These are phyloP conservation scores for Globisporangium perplexum DNA, from an alignment of 352 stramenopile genomes.

Conservation along the genomic window DNA sequence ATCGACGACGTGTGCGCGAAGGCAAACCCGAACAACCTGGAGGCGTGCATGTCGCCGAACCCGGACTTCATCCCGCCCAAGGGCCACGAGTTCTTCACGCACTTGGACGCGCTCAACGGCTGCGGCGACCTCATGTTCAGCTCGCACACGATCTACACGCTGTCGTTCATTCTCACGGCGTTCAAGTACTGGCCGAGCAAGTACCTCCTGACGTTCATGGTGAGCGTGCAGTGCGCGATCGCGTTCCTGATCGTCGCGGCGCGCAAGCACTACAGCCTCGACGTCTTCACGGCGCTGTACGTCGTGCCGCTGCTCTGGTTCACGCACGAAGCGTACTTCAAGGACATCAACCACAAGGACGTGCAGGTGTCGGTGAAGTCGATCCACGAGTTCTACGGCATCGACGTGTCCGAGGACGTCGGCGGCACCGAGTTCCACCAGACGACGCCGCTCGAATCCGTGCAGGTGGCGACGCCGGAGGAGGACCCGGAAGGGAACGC, in stretches of 20 bases:
- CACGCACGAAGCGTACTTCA: constrained; percentile 68
- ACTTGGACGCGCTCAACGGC: constrained; percentile 73
- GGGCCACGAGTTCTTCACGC: constrained; percentile 46
- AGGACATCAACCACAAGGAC: constrained; percentile 83
- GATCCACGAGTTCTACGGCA: constrained; percentile 51
- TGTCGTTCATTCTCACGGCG: constrained; percentile 81
- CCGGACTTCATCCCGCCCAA: constrained; percentile 65
- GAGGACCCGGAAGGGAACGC: constrained; percentile 27
- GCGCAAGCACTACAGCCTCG: constrained; percentile 89
- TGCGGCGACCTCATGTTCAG: constrained; percentile 92
- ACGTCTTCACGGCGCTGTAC: constrained; percentile 88
- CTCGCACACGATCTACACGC: constrained; percentile 90
- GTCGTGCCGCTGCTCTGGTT: constrained; percentile 85
- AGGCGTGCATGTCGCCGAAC: constrained; percentile 58
- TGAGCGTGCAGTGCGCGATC: constrained; percentile 73
- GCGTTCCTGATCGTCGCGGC: constrained; percentile 86
- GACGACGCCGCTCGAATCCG: constrained; percentile 13
- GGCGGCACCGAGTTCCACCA: constrained; percentile 10
- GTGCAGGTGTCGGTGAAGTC: constrained; percentile 54
- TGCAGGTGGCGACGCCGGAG: constrained; percentile 17
- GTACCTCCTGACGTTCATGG: constrained; percentile 63
- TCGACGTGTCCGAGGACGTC: constrained; percentile 31
- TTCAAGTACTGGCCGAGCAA: constrained; percentile 88
- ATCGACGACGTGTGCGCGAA: constrained; percentile 58
- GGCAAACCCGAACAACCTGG: constrained; percentile 40